A percentile compares a stretch with the other conserved stretches of the same genome.
Evolutionary conservation across 305 asterid genomes (phyloP).

Genomic region (Euphrasia arctica): DNA sequence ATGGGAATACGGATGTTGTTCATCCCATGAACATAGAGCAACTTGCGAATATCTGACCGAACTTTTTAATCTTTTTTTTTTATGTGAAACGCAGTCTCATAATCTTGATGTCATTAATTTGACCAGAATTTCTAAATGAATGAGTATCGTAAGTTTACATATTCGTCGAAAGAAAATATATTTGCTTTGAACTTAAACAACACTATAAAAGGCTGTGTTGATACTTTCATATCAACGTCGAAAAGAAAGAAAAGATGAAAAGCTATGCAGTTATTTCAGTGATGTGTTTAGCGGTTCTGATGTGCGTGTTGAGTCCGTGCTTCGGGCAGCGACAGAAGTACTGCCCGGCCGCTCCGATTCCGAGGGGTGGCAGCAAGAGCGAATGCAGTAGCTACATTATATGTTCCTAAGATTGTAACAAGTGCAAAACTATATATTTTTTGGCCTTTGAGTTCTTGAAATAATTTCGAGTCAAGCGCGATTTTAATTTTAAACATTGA

Average conservation of each 20-base stretch:
- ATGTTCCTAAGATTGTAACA: background rate
- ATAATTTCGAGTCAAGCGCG: too few species aligned
- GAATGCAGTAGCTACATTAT: background rate
- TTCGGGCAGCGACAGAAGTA: slow-evolving; percentile 3
- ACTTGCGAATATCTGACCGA: slow-evolving; percentile 50
- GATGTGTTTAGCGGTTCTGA: slow-evolving; percentile 12
- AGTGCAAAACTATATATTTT: too few species aligned
- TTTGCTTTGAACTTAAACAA: too few species aligned
- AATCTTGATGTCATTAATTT: too few species aligned
- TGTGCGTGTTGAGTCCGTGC: slow-evolving; percentile 12
- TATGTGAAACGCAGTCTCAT: background rate
- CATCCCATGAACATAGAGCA: slow-evolving; percentile 64
- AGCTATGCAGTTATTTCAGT: slow-evolving; percentile 1
- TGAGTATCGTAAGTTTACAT: too few species aligned
- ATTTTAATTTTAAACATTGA: too few species aligned
- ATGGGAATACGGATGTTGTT: slow-evolving; percentile 44
- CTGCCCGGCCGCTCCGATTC: background rate
- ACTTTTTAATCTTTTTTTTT: background rate
- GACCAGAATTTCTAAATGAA: too few species aligned
- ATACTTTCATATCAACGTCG: background rate
- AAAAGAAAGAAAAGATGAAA: slow-evolving; percentile 14
- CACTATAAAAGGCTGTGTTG: too few species aligned
- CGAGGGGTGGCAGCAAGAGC: background rate
- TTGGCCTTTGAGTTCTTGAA: too few species aligned
- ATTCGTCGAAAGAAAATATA: background rate